Conservation (phyloP, 2,329 filamentous ascomycete species). For the Endocalyx cinctus region DNA sequence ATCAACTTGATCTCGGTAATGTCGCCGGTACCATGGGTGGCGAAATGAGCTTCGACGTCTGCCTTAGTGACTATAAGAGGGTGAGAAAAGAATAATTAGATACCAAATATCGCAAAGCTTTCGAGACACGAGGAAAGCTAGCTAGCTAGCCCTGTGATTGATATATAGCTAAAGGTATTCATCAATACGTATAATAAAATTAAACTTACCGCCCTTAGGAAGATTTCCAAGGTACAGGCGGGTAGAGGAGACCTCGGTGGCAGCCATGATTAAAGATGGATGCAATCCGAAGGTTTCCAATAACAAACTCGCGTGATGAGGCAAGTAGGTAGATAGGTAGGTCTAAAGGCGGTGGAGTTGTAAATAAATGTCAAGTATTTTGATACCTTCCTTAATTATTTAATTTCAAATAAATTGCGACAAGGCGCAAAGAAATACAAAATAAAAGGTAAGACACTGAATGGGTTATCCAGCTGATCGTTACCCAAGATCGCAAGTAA, state of each 20-base stretch:
- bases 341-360: no score
- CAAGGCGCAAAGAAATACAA: no score
- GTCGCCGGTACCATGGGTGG: slow-evolving; percentile 90
- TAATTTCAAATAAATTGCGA: no score
- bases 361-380: no score
- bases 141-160: slow-evolving; percentile 3
- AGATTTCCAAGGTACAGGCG: slow-evolving; percentile 97
- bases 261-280: slow-evolving; percentile 18
- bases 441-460: no score
- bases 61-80: slow-evolving; percentile 71
- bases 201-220: slow-evolving; percentile 80
- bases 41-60: slow-evolving; percentile 94
- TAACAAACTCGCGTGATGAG: no score
- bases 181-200: slow-evolving; percentile 5
- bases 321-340: no score
- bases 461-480: no score
- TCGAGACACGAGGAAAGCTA: background rate
- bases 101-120: no score
- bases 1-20: slow-evolving; percentile 99
- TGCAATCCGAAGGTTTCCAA: background rate
- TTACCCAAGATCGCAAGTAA: no score
- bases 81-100: no score
- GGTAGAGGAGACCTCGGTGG: slow-evolving; percentile 75
- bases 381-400: no score
- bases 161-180: slow-evolving; percentile 5